Evolutionary conservation across 306 rosid species (phyloP).

Genomic region (Malus sylvestris): DNA sequence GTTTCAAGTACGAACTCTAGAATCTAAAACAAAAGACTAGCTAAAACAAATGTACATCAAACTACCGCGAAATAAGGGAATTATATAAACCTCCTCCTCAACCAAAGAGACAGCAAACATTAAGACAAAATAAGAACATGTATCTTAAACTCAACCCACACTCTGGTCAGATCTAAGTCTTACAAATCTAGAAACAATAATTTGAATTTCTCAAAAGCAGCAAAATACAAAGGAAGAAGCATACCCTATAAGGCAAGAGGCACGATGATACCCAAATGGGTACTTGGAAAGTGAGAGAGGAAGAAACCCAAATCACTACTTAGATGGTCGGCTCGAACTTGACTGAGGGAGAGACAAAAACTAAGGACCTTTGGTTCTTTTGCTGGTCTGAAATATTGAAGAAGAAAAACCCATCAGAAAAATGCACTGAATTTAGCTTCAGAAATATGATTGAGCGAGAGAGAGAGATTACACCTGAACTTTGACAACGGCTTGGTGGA

Average conservation of each 20-base stretch:
- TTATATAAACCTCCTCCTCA: neutral
- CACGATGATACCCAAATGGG: neutral
- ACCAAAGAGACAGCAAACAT: neutral
- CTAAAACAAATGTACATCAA: no score
- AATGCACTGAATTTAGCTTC: neutral
- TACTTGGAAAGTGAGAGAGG: neutral
- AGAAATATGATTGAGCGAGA: neutral
- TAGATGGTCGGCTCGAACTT: neutral
- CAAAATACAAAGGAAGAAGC: neutral
- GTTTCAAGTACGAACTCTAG: no score
- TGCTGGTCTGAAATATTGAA: neutral
- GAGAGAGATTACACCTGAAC: neutral
- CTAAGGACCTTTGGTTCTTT: neutral
- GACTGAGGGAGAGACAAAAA: neutral
- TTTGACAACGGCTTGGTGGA: neutral
- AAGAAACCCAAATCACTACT: neutral
- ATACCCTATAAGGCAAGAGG: neutral
- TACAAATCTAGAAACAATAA: neutral
- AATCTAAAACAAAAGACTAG: no score
- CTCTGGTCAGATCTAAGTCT: neutral
- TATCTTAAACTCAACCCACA: neutral
- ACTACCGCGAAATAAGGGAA: no score
- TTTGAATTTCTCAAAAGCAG: no score
- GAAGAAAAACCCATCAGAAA: neutral
- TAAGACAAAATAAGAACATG: neutral